Conservation (phyloP, 1,284 basidiomycete species). For the Tylopilus sp. region DNA sequence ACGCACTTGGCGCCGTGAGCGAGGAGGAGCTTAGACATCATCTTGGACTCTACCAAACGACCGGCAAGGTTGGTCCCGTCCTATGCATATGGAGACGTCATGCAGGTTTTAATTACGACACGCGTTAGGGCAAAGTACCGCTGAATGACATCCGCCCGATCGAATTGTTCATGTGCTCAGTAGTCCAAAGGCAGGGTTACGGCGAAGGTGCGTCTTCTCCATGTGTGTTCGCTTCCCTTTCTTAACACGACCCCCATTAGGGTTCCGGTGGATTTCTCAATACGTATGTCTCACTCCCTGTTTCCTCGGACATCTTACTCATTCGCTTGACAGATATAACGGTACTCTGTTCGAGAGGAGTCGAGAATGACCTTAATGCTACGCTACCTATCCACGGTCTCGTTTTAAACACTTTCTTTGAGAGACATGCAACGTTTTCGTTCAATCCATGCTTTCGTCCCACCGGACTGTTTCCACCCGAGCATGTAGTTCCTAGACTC, state of each 20-base stretch:
- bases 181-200: slow-evolving; percentile 98
- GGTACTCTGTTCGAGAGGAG: slow-evolving; percentile 1
- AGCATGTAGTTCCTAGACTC: slow-evolving; percentile 23
- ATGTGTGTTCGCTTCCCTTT: not conserved
- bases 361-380: slow-evolving; percentile 14
- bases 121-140: slow-evolving; percentile 86
- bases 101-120: slow-evolving; percentile 4
- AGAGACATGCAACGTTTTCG: slow-evolving; percentile 10
- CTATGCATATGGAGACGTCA: not conserved
- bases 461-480: slow-evolving; percentile 7
- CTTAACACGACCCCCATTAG: slow-evolving; percentile 34
- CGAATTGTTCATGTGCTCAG: slow-evolving; percentile 99
- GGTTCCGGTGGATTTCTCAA: slow-evolving; percentile 98
- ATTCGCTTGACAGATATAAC: slow-evolving; percentile 30
- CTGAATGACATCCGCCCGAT: slow-evolving; percentile 97
- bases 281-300: slow-evolving; percentile 55
- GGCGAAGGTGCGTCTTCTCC: slow-evolving; percentile 71
- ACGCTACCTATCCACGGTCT: slow-evolving; percentile 23
- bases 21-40: slow-evolving; percentile 97
- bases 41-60: slow-evolving; percentile 96
- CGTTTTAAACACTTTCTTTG: slow-evolving; percentile 10
- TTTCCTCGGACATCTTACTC: slow-evolving; percentile 10
- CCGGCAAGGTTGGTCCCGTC: slow-evolving; percentile 77
- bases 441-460: slow-evolving; percentile 19
- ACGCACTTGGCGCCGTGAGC: slow-evolving; percentile 94